These are phyloP conservation scores for Inonotus hispidus DNA, from an alignment of 1,284 basidiomycete species.

Conservation along the genomic window DNA sequence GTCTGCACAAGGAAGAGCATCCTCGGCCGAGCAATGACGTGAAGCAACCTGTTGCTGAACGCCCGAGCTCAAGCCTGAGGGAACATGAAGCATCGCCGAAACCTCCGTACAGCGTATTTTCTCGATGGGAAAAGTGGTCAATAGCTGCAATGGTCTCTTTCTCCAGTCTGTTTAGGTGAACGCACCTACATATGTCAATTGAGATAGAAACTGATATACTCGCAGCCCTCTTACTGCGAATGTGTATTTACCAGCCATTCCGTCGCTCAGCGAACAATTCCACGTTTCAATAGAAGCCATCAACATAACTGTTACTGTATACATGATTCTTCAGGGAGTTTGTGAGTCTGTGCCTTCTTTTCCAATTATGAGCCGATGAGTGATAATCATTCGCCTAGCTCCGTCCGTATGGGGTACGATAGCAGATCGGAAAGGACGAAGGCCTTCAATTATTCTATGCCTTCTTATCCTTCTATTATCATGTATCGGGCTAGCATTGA, in stretches of 20 bases:
- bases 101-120: constrained; percentile 49
- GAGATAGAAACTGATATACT: constrained; percentile 1
- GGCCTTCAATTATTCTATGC: constrained; percentile 41
- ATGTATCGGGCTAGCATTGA: constrained; percentile 43
- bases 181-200: neutral
- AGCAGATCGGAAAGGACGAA: constrained; percentile 40
- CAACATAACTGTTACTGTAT: constrained; percentile 74
- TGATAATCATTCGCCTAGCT: constrained; percentile 30
- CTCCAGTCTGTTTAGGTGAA: constrained; percentile 58
- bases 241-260: constrained; percentile 76
- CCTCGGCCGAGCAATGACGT: neutral
- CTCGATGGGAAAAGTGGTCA: constrained; percentile 56
- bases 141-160: constrained; percentile 54
- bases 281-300: constrained; percentile 61
- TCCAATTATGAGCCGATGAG: neutral
- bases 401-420: constrained; percentile 58
- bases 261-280: constrained; percentile 56
- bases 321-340: constrained; percentile 73
- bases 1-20: neutral
- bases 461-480: constrained; percentile 35
- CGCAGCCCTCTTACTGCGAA: constrained; percentile 65
- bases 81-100: neutral
- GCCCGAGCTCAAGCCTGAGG: neutral
- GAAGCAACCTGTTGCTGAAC: neutral
- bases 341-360: constrained; percentile 36